Percentiles rank a stretch among this genome's conserved stretches.
These are phyloP conservation scores for Vanrija sp. DNA, from an alignment of 1,284 basidiomycete species.

Conservation along the genomic window DNA sequence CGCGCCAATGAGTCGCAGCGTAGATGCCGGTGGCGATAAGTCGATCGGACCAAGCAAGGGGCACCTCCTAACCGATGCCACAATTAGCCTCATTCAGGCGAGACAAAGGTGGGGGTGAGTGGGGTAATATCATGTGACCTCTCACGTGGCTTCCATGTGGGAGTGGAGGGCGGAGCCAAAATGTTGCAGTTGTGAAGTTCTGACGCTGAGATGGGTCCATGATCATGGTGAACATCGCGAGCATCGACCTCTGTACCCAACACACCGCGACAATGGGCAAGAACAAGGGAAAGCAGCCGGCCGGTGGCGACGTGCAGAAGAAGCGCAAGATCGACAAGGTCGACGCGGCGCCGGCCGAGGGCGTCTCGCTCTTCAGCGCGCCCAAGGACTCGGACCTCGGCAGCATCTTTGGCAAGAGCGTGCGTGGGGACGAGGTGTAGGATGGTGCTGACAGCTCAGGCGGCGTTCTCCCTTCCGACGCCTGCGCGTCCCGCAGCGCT, in stretches of 20 bases:
- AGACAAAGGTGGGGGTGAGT: too few relatives aligned
- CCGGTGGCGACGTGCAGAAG: constrained; percentile 13
- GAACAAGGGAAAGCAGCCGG: constrained; percentile 17
- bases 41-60: too few relatives aligned
- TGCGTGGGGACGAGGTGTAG: constrained; percentile 23
- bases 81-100: too few relatives aligned
- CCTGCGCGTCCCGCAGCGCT: background rate
- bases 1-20: too few relatives aligned
- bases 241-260: background rate
- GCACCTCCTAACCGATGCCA: too few relatives aligned
- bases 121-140: too few relatives aligned
- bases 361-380: constrained; percentile 32
- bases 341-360: constrained; percentile 6
- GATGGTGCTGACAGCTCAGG: constrained; percentile 16
- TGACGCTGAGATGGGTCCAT: background rate
- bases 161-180: background rate
- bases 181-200: background rate
- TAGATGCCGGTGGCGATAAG: too few relatives aligned
- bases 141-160: too few relatives aligned
- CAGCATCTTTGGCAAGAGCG: constrained; percentile 48
- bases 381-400: constrained; percentile 43
- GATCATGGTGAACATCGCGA: background rate
- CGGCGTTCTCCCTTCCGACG: constrained; percentile 26
- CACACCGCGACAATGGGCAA: constrained; percentile 11
- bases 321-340: constrained; percentile 28